Evolutionary conservation across 2,329 filamentous ascomycete genomes (phyloP).

Genomic region (Pseudofabraea citricarpa): DNA sequence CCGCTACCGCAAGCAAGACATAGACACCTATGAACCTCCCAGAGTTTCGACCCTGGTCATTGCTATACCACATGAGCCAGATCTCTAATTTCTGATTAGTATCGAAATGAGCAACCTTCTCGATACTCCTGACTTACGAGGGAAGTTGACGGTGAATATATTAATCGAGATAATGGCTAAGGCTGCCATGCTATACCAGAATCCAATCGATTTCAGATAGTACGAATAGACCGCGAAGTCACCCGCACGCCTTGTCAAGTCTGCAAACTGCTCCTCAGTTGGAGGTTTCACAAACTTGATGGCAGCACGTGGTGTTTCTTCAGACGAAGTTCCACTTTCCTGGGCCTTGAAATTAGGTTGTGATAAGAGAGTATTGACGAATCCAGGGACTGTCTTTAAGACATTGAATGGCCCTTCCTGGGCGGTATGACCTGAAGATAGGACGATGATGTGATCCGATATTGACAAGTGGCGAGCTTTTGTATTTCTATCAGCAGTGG

Average conservation of each 20-base stretch:
- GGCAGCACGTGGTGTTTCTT: not conserved
- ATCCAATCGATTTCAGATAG: constrained; percentile 14
- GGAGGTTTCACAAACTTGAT: constrained; percentile 31
- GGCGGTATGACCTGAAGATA: constrained; percentile 21
- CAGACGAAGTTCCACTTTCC: constrained; percentile 8
- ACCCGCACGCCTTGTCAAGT: constrained; percentile 34
- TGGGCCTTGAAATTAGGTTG: constrained; percentile 18
- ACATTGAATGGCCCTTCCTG: constrained; percentile 28
- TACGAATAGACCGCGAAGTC: constrained; percentile 13
- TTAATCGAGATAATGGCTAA: constrained; percentile 13
- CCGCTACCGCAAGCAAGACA: not conserved
- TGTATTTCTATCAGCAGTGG: no score
- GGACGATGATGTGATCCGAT: constrained; percentile 34
- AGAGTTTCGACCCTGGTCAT: constrained; percentile 9
- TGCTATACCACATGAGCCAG: constrained; percentile 27
- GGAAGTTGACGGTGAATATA: constrained; percentile 18
- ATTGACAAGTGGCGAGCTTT: no score
- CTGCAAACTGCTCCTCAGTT: constrained; percentile 31
- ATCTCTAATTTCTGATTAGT: no score
- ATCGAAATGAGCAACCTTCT: no score
- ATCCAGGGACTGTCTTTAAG: constrained; percentile 5
- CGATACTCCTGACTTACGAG: no score
- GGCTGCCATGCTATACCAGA: constrained; percentile 9
- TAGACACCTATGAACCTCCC: constrained; percentile 11
- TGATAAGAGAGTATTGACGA: constrained; percentile 13